Base-by-base conservation (phyloP, 1,284 basidiomycete genomes). In the Boletus subluridellus region DNA sequence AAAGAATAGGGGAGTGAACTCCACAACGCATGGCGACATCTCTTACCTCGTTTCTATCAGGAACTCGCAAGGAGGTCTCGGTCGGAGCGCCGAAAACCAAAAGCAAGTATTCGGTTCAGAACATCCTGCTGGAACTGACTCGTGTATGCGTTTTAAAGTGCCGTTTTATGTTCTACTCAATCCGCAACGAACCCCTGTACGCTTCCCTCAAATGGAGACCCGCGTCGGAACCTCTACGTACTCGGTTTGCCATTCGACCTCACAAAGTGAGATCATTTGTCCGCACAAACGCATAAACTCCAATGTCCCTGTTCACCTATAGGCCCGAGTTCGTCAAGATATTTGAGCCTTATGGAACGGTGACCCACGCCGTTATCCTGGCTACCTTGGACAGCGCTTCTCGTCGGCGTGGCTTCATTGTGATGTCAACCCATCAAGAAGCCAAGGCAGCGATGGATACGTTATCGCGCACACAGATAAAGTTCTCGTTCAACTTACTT, bases 341-440 rank as follows among this genome's bases (percentile, higher is more conserved):
- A 5, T 91, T 88, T 67, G 80, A 82, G 56, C 79, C 76, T 14
- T 85, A 82, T 64, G 89, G 89, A 38, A 79, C 74, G 10, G 87
- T 91, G 11, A 73, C 79, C 1, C 89, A 91, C 68, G 86, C 83
- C 42, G 89, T 91, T 30, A 88, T 91, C 52, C 78, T 91, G 28
- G 89, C 89, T 7, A 91, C 89, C 3, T 82, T 90, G 41, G 89
- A 91, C 66, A 89, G 87, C 62, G 85, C 88, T 48, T 91, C 89
- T 41, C 83, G 89, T 53, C 82, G 89, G 51, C 85, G 89, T 49
- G 89, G 89, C 3, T 91, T 91, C 68, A 77, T 91, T 37, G 89
- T 91, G 30, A 90, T 91, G 89, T 82, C 82, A 32, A 76, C 75
- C 26, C 82, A 90, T 63, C 80, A 80, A 52, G 85, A 90, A 68